Percentiles rank a stretch among this genome's conserved stretches.
phyloP scores from a whole-genome alignment of 129 eudicot species.

The Flaveria trinervia region DNA sequence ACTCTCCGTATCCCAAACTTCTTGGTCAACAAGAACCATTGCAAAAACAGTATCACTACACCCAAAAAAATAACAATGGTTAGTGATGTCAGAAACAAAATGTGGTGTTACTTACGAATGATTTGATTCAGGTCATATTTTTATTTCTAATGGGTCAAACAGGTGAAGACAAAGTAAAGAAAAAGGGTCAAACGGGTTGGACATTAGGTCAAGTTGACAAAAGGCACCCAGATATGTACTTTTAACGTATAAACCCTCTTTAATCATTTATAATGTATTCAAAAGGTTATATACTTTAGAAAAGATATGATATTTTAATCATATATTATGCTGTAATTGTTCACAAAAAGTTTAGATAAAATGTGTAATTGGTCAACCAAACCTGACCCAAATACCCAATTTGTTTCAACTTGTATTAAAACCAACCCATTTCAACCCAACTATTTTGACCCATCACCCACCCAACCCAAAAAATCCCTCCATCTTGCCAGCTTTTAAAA shows the following conservation, averaged over 20 bases:
- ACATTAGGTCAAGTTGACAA: not conserved
- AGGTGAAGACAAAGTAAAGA: not conserved
- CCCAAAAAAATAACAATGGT: not conserved
- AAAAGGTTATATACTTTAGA: not conserved
- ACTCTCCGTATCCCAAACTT: conserved; percentile 53
- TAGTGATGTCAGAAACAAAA: not conserved
- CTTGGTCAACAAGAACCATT: conserved; percentile 73
- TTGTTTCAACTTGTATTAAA: too few species aligned
- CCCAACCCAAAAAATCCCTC: not conserved
- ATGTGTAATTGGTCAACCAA: not conserved
- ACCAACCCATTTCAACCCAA: conserved; percentile 10
- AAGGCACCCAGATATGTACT: conserved; percentile 9
- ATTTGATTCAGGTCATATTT: not conserved
- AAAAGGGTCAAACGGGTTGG: conserved; percentile 1
- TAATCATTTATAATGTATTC: not conserved
- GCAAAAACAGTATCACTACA: conserved; percentile 42
- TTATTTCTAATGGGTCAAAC: conserved; percentile 4
- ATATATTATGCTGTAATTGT: not conserved
- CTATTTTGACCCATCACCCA: not conserved
- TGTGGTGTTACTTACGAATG: not conserved
- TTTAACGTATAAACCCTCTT: not conserved
- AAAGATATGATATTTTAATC: not conserved
- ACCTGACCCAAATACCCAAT: too few species aligned
- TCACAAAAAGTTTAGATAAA: not conserved
- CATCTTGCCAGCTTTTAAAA: not conserved